Base-by-base conservation (phyloP, 805 yeast genomes). In the Ogataea zsoltii region DNA sequence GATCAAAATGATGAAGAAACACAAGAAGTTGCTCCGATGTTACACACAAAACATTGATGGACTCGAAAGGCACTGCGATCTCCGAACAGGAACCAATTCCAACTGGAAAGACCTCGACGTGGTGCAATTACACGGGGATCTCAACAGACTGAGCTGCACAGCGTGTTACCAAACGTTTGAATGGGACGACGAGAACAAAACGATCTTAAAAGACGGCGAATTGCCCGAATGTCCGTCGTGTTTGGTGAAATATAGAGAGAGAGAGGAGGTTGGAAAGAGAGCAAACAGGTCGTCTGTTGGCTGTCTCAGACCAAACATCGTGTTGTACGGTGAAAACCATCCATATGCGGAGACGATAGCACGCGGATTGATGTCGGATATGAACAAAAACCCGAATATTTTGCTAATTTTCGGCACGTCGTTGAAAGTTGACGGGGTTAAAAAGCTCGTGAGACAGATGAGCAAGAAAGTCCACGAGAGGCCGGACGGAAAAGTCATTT, bases 21-120 rank as follows among this genome's bases (percentile, higher is more conserved):
- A 78, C 60, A 80, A 76, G 49, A 85, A 84, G 65, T 74, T 91
- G 36, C 63, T 90, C 39, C 71, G 96, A 46, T 89, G 97, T 67
- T 92, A 92, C 63, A 92, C 98, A 1, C 98, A 94, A 60, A 92
- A 92, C 62, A 92, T 92, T 48, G 99, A 92, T 64, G 91, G 96
- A 0, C 70, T 92, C 29, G 98, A 92, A 60, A 69, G 80, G 39
- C 68, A 71, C 38, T 72, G 84, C 19, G 85, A 88, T 17, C 68
- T 91, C 45, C 74, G 72, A 31, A 71, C 83, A 39, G 90, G 91
- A 2, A 71, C 74, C n/a, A 70, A 72, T 32, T 83, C 87, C 3
- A 67, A 71, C 19, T 84, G 92, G 87, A 82, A 77, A 53, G 71
- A 72, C 19, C 67, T 80, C 44, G 88, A 88, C 55, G 96, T 89